Conservation (phyloP, 139 green algal genomes). For the Nannochloris sp. region DNA sequence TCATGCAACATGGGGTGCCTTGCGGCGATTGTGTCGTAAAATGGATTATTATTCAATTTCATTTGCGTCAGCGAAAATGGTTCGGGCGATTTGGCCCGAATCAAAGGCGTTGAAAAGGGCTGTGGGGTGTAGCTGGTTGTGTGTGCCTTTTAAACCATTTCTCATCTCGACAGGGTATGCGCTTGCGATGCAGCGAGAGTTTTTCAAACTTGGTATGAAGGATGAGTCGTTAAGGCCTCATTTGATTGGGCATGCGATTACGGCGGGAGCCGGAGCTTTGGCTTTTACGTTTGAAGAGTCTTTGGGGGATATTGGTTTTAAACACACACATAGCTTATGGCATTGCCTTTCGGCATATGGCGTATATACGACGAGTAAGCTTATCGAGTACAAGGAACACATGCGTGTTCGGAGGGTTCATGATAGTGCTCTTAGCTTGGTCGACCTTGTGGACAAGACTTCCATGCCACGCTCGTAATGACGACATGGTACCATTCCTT, state of each 20-base stretch:
- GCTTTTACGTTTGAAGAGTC: slow-evolving; percentile 47
- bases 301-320: not conserved
- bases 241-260: slow-evolving; percentile 41
- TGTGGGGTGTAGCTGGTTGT: slow-evolving; percentile 29
- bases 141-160: slow-evolving; percentile 61
- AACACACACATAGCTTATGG: slow-evolving; percentile 38
- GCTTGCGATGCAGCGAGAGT: slow-evolving; percentile 39
- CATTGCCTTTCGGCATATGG: slow-evolving; percentile 37
- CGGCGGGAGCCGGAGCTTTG: slow-evolving; percentile 27
- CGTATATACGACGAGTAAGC: slow-evolving; percentile 28
- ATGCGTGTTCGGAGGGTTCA: not conserved
- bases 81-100: slow-evolving; percentile 34
- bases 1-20: slow-evolving; percentile 39
- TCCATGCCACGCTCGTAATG: not conserved
- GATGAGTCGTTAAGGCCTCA: slow-evolving; percentile 25
- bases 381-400: slow-evolving; percentile 47
- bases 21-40: slow-evolving; percentile 38
- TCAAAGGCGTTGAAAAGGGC: not conserved
- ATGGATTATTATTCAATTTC: slow-evolving; percentile 62
- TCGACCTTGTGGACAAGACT: not conserved
- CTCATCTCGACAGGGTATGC: slow-evolving; percentile 21
- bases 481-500: not conserved
- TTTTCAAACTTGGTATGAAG: slow-evolving; percentile 7
- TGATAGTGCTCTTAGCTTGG: slow-evolving; percentile 4
- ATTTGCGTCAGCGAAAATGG: slow-evolving; percentile 29